Base-by-base conservation (phyloP, 108 stramenopile genomes). In the Parmales sp. region DNA sequence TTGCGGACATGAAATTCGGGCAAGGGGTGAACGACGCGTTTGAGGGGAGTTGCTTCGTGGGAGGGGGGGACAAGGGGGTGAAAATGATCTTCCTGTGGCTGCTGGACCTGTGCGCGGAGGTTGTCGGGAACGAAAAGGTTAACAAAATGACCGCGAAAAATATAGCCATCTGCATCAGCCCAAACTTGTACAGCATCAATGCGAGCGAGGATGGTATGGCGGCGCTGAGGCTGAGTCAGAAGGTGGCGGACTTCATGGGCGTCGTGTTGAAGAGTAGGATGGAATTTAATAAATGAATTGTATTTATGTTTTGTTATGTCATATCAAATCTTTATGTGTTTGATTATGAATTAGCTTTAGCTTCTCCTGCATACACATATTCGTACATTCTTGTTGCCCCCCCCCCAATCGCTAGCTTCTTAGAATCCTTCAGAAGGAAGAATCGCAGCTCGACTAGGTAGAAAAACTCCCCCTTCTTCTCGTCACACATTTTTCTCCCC, bases 81-180 rank as follows among this genome's bases (percentile, higher is more conserved):
- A 9, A 49, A 8, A 6, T 5, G 9, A 18, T 60, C n/a, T 34
- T 60, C 26, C 36, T 34, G 31, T 60, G 69, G 69, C 69, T 69
- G n/a, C 22, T 69, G 16, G 69, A 69, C 43, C 51, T 69, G 22
- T 29, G 51, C 51, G 41, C 39, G 13, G 29, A 16, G 4, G 63
- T 69, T 9, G 69, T 51, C 25, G n/a, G 3, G 39, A 69, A 69
- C 50, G 69, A 68, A 46, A 25, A 51, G 20, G 51, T 28, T 28
- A 69, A 69, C 50, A 69, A 29, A 51, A 69, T 69, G 69, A 36
- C 49, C 1, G 69, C 39, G 1, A 51, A 51, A 51, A 69, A 69
- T 51, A 51, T 69, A 31, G 69, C 69, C 51, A 69, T 69, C 69
- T 49, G 51, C 26, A 69, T 69, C 18, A 26, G 22, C 22, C 69